Evolutionary conservation across 345 rosid genomes (phyloP).

Genomic region (Eucalyptus sideroxylon): DNA sequence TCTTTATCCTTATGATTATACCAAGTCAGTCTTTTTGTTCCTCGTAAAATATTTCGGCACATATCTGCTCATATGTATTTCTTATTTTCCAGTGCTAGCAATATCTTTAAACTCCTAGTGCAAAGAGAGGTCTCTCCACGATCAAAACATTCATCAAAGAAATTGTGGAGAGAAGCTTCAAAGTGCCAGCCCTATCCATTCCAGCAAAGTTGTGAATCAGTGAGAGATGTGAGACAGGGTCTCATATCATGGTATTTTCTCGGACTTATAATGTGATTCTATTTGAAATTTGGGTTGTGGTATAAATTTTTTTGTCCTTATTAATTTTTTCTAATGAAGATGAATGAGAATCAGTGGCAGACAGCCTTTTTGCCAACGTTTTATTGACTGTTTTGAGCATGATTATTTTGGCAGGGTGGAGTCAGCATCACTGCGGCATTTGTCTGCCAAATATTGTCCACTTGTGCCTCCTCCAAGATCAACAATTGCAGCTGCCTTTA

Average conservation of each 20-base stretch:
- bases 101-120: slow-evolving; percentile 46
- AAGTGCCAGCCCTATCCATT: slow-evolving; percentile 14
- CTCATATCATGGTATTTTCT: slow-evolving; percentile 53
- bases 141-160: slow-evolving; percentile 40
- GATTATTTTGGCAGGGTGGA: slow-evolving; percentile 44
- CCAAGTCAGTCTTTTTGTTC: background rate
- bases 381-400: background rate
- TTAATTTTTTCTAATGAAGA: background rate
- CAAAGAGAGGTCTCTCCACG: slow-evolving; percentile 60
- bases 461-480: slow-evolving; percentile 72
- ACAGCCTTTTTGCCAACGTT: background rate
- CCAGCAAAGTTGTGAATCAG: slow-evolving; percentile 22
- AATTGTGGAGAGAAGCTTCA: slow-evolving; percentile 45
- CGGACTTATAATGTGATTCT: background rate
- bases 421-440: slow-evolving; percentile 56
- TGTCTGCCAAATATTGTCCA: slow-evolving; percentile 65
- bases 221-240: slow-evolving; percentile 42
- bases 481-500: slow-evolving; percentile 84
- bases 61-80: background rate
- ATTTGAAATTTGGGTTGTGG: background rate
- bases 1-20: background rate
- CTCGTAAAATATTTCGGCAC: background rate
- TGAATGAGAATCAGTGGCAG: background rate
- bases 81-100: slow-evolving; percentile 21
- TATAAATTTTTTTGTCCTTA: background rate